phyloP scores from a whole-genome alignment of 768 basidiomycete genomes.

The Pisolithus orientalis region DNA sequence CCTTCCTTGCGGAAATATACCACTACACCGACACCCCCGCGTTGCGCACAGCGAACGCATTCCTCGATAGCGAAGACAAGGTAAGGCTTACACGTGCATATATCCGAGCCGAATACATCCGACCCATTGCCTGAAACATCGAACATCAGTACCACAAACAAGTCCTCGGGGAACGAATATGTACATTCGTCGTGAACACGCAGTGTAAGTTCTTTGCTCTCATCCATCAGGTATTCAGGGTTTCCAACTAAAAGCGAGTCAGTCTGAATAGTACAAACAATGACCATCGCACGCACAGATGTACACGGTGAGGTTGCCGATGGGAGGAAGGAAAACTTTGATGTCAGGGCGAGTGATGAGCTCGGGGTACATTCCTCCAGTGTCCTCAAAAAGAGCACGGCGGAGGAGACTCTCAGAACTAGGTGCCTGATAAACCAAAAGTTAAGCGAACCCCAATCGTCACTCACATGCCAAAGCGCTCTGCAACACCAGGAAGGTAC shows the following conservation, averaged over 20 bases:
- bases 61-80: slow-evolving; percentile 91
- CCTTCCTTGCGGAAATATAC: slow-evolving; percentile 96
- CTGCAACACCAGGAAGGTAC: slow-evolving; percentile 91
- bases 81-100: slow-evolving; percentile 92
- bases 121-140: slow-evolving; percentile 69
- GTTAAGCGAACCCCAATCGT: not conserved
- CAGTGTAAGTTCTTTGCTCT: slow-evolving; percentile 73
- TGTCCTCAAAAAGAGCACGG: slow-evolving; percentile 93
- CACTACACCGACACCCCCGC: slow-evolving; percentile 87
- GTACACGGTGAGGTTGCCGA: slow-evolving; percentile 87
- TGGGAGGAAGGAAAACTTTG: slow-evolving; percentile 93
- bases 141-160: not conserved
- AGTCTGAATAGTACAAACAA: not conserved
- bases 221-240: slow-evolving; percentile 70
- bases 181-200: slow-evolving; percentile 92
- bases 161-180: slow-evolving; percentile 10
- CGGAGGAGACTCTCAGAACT: slow-evolving; percentile 82
- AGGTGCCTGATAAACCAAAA: slow-evolving; percentile 1
- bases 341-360: slow-evolving; percentile 93
- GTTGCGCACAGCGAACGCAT: slow-evolving; percentile 75
- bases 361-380: slow-evolving; percentile 94
- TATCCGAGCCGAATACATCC: slow-evolving; percentile 93
- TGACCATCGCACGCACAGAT: slow-evolving; percentile 52
- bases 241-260: slow-evolving; percentile 57
- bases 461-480: slow-evolving; percentile 85